Percentiles rank a stretch among this genome's conserved stretches.
Evolutionary conservation across 495 filamentous ascomycete species (phyloP).

Genomic region (Trichoderma erinaceum): DNA sequence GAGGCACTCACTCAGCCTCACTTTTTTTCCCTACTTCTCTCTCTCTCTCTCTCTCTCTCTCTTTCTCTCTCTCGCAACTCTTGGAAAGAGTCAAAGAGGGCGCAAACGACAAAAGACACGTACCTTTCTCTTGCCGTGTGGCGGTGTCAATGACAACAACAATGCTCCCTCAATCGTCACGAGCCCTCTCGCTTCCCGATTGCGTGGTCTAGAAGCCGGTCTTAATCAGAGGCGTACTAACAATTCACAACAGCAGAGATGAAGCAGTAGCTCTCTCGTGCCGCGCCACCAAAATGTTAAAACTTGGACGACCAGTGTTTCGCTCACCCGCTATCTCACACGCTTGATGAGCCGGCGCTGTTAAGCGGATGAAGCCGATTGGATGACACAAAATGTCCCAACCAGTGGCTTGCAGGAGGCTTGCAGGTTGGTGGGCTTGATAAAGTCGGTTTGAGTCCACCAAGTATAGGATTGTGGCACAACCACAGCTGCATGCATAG

Average conservation of each 20-base stretch:
- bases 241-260: neutral
- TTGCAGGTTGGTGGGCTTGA: neutral
- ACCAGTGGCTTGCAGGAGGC: neutral
- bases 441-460: neutral
- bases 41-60: too few species aligned
- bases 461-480: neutral
- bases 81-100: too few species aligned
- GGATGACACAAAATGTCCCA: neutral
- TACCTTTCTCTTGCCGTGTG: neutral
- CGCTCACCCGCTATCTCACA: neutral
- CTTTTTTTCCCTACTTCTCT: too few species aligned
- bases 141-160: neutral
- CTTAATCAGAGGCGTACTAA: neutral
- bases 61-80: too few species aligned
- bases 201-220: conserved; percentile 4
- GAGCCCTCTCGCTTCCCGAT: neutral
- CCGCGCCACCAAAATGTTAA: neutral
- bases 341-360: neutral
- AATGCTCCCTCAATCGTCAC: neutral
- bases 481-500: neutral
- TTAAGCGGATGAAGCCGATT: conserved; percentile 8
- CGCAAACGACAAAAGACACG: neutral
- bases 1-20: neutral
- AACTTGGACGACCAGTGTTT: neutral
- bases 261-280: neutral